Conservation (phyloP, 495 filamentous ascomycete genomes). For the Aspergillus baeticus region DNA sequence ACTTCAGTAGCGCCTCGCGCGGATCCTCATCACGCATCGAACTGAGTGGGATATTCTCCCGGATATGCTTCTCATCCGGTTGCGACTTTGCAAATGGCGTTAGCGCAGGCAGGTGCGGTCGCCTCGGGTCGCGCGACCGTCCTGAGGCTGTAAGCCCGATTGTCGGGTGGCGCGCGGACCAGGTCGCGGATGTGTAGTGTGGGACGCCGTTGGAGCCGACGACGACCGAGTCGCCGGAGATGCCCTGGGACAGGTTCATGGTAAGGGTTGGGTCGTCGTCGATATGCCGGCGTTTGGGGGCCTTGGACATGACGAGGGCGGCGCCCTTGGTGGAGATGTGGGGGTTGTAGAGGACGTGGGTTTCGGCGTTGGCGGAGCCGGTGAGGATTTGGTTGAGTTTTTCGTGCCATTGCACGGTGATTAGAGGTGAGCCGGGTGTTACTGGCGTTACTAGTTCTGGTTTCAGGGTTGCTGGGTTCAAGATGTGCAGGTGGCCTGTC, state of each 20-base stretch:
- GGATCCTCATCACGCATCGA: conserved; percentile 98
- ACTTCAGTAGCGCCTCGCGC: conserved; percentile 88
- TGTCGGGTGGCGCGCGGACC: conserved; percentile 65
- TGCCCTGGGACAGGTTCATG: conserved; percentile 72
- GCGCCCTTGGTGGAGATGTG: conserved; percentile 76
- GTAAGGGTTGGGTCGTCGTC: conserved; percentile 88
- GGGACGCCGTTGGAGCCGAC: conserved; percentile 50
- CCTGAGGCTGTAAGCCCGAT: conserved; percentile 79
- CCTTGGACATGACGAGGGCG: conserved; percentile 85
- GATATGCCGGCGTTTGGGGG: conserved; percentile 89
- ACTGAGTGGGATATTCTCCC: conserved; percentile 82
- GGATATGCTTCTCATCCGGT: conserved; percentile 86
- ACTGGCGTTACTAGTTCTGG: conserved; percentile 83
- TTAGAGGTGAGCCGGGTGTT: conserved; percentile 76
- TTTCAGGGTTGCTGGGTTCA: conserved; percentile 85
- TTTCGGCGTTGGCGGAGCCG: conserved; percentile 84
- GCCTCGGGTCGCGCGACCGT: conserved; percentile 70
- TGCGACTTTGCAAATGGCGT: conserved; percentile 92
- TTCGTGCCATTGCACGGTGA: conserved; percentile 85
- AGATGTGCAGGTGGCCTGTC: conserved; percentile 83
- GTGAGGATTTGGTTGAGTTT: conserved; percentile 96
- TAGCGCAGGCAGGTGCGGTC: conserved; percentile 77
- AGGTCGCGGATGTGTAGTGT: conserved; percentile 48
- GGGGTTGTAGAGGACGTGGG: conserved; percentile 89
- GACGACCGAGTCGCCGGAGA: conserved; percentile 81